Evolutionary conservation across 2,329 filamentous ascomycete species (phyloP).

Genomic region (Fusarium drepaniforme): DNA sequence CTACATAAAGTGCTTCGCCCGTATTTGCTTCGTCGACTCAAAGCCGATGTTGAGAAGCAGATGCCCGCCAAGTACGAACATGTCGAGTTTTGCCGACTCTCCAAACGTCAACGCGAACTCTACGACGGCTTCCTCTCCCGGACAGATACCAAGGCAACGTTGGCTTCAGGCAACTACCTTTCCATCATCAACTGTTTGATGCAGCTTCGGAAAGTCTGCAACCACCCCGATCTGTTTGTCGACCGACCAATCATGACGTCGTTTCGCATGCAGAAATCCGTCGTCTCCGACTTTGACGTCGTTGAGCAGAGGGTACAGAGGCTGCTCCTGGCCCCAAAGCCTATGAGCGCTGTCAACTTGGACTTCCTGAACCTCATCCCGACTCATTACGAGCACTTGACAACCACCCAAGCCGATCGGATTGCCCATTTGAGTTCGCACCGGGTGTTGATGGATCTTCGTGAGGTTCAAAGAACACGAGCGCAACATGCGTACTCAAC

Average conservation of each 20-base stretch:
- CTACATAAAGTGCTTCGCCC: constrained; percentile 94
- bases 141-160: constrained; percentile 87
- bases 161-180: constrained; percentile 94
- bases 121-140: constrained; percentile 97
- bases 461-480: constrained; percentile 75
- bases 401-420: constrained; percentile 63
- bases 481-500: constrained; percentile 66
- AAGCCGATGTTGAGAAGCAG: constrained; percentile 98
- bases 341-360: constrained; percentile 75
- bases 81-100: constrained; percentile 94
- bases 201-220: constrained; percentile 98
- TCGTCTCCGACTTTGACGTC: constrained; percentile 78
- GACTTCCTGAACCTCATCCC: constrained; percentile 85
- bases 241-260: constrained; percentile 97
- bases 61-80: constrained; percentile 99
- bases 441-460: constrained; percentile 75
- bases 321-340: constrained; percentile 71
- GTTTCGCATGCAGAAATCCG: constrained; percentile 88
- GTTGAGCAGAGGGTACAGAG: constrained; percentile 78
- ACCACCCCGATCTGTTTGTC: constrained; percentile 96
- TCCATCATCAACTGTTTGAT: constrained; percentile 99
- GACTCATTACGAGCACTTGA: constrained; percentile 75
- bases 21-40: constrained; percentile 89
- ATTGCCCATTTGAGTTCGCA: constrained; percentile 78
- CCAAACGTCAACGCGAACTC: constrained; percentile 92